phyloP scores from a whole-genome alignment of 164 flowering plant species.

The Buxus sempervirens region DNA sequence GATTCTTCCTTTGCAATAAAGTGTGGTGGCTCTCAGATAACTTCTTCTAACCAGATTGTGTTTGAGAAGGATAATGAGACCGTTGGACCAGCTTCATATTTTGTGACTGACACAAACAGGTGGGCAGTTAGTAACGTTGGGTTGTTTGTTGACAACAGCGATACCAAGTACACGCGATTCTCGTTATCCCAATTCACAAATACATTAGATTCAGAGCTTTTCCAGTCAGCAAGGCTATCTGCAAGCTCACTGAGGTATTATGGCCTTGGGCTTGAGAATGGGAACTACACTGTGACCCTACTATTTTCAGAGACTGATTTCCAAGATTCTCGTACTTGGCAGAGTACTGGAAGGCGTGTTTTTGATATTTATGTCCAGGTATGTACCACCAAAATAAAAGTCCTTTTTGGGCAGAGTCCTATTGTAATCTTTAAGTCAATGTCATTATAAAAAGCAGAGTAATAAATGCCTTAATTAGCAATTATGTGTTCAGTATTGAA shows the following conservation, averaged over 20 bases:
- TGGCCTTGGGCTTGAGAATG: constrained; percentile 88
- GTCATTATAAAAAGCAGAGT: neutral
- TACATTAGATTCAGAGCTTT: constrained; percentile 60
- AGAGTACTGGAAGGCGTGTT: constrained; percentile 68
- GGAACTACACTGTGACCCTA: constrained; percentile 61
- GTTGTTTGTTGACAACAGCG: constrained; percentile 29
- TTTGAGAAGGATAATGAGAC: too few species aligned
- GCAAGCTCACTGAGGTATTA: constrained; percentile 80
- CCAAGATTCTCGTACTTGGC: constrained; percentile 37
- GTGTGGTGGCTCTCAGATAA: too few species aligned
- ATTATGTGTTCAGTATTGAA: neutral
- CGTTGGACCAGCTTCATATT: too few species aligned
- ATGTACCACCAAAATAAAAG: too few species aligned
- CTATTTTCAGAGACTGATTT: constrained; percentile 63
- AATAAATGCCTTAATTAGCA: neutral
- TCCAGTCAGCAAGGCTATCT: constrained; percentile 67
- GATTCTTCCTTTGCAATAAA: too few species aligned
- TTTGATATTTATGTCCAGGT: constrained; percentile 89
- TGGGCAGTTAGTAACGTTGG: too few species aligned
- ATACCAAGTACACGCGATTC: constrained; percentile 25
- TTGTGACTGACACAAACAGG: too few species aligned
- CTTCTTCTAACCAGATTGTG: too few species aligned
- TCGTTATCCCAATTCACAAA: constrained; percentile 37
- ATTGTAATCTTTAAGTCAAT: neutral
- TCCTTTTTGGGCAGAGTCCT: neutral